These are phyloP conservation scores for Quercus mongolica DNA, from an alignment of 306 rosid species.

Conservation along the genomic window DNA sequence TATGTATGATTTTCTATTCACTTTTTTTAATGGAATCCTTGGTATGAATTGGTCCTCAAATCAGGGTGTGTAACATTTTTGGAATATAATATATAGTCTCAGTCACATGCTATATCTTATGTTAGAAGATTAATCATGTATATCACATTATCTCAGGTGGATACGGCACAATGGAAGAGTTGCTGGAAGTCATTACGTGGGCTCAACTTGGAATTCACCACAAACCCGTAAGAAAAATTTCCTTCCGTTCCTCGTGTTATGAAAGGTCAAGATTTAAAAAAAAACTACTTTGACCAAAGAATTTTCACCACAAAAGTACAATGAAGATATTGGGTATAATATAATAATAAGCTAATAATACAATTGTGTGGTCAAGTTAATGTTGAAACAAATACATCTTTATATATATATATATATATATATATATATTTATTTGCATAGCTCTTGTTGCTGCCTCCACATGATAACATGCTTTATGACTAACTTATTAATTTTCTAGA, in stretches of 20 bases:
- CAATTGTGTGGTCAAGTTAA: neutral
- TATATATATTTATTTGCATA: conserved; percentile 13
- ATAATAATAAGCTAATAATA: neutral
- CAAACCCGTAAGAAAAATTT: conserved; percentile 67
- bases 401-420: too few relatives aligned
- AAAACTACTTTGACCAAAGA: too few relatives aligned
- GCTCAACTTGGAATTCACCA: conserved; percentile 99
- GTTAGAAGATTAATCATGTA: neutral
- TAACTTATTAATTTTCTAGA: conserved; percentile 4
- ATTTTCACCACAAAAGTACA: neutral
- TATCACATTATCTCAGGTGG: conserved; percentile 54
- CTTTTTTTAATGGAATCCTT: too few relatives aligned
- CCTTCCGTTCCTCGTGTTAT: neutral
- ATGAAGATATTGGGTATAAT: neutral
- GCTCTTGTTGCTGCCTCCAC: conserved; percentile 32
- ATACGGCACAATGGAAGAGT: conserved; percentile 96
- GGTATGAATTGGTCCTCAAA: conserved; percentile 14
- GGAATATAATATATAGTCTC: neutral
- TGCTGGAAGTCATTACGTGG: conserved; percentile 98
- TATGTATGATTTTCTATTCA: conserved; percentile 10
- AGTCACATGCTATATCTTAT: neutral
- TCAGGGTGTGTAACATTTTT: neutral
- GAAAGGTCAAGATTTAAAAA: too few relatives aligned
- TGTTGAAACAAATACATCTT: neutral
- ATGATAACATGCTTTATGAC: conserved; percentile 6